Conservation (phyloP, 768 basidiomycete genomes). For the Tylopilus cervinicoccineus region DNA sequence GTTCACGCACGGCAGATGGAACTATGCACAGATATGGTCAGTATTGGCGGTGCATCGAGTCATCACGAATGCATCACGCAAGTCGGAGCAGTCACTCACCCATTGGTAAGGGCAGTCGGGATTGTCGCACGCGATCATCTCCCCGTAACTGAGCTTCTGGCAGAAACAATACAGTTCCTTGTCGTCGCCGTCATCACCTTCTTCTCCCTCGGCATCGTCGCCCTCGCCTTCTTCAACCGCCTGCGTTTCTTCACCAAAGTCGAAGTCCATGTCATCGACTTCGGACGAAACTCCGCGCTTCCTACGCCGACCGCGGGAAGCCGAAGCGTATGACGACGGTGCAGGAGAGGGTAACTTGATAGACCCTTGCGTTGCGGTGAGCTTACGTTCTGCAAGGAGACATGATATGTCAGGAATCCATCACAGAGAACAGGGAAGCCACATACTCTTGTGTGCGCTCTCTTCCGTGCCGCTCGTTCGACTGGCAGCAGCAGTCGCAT, state of each 20-base stretch:
- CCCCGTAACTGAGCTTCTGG: constrained; percentile 59
- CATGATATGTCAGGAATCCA: constrained; percentile 2
- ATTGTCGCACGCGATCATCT: constrained; percentile 66
- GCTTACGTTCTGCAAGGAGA: constrained; percentile 26
- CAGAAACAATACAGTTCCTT: constrained; percentile 61
- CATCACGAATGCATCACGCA: neutral
- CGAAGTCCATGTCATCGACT: constrained; percentile 32
- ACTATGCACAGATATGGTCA: constrained; percentile 35
- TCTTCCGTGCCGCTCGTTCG: constrained; percentile 23
- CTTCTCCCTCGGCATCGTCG: constrained; percentile 39
- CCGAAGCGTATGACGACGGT: constrained; percentile 27
- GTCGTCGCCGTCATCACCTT: constrained; percentile 52
- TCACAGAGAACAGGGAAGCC: neutral
- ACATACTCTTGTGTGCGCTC: constrained; percentile 28
- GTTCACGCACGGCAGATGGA: constrained; percentile 59
- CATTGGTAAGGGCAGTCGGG: constrained; percentile 55
- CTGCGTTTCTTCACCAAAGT: constrained; percentile 31
- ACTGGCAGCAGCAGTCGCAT: constrained; percentile 2
- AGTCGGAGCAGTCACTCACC: constrained; percentile 38
- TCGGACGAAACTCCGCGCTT: constrained; percentile 35
- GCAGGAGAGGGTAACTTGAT: constrained; percentile 35
- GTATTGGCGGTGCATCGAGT: neutral
- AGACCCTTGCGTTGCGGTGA: constrained; percentile 27
- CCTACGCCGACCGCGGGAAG: constrained; percentile 32
- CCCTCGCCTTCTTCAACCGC: constrained; percentile 30